Evolutionary conservation across 495 filamentous ascomycete species (phyloP).

Genomic region (Hyaloscypha finlandica): DNA sequence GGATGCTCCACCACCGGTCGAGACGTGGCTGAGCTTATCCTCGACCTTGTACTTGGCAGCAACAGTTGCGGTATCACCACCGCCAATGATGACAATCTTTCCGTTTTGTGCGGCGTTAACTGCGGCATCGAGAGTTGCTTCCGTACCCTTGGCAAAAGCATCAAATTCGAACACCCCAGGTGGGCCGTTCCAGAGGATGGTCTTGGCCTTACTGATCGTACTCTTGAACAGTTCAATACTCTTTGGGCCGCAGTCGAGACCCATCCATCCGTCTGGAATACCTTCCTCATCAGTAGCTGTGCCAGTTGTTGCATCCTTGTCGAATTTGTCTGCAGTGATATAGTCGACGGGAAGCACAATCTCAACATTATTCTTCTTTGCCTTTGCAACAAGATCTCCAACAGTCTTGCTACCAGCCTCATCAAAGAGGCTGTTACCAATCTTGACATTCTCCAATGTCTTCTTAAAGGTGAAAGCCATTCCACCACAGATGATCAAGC

Average conservation of each 20-base stretch:
- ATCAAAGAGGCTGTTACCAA: conserved; percentile 92
- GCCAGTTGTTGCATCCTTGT: conserved; percentile 76
- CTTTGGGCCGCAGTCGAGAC: conserved; percentile 90
- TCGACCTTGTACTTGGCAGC: conserved; percentile 96
- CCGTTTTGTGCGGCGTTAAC: conserved; percentile 76
- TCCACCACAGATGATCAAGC: conserved; percentile 92
- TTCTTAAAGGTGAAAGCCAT: conserved; percentile 99
- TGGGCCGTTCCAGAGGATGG: conserved; percentile 99
- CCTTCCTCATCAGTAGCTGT: conserved; percentile 83
- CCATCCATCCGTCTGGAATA: conserved; percentile 97
- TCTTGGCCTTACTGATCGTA: conserved; percentile 85
- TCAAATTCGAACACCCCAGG: conserved; percentile 97
- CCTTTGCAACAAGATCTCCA: conserved; percentile 85
- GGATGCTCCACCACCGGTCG: conserved; percentile 93
- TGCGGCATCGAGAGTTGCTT: conserved; percentile 83
- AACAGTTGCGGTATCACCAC: conserved; percentile 96
- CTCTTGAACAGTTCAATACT: conserved; percentile 80
- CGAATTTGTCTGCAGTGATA: conserved; percentile 94
- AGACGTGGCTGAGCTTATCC: conserved; percentile 96
- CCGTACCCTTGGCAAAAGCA: conserved; percentile 87
- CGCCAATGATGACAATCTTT: conserved; percentile 96
- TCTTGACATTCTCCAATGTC: conserved; percentile 84
- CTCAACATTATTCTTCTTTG: conserved; percentile 93
- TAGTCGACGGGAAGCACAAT: conserved; percentile 94
- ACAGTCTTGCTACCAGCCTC: conserved; percentile 95